Evolutionary conservation across 78 protist genomes (phyloP).

Genomic region (Dictyostelium purpureum): DNA sequence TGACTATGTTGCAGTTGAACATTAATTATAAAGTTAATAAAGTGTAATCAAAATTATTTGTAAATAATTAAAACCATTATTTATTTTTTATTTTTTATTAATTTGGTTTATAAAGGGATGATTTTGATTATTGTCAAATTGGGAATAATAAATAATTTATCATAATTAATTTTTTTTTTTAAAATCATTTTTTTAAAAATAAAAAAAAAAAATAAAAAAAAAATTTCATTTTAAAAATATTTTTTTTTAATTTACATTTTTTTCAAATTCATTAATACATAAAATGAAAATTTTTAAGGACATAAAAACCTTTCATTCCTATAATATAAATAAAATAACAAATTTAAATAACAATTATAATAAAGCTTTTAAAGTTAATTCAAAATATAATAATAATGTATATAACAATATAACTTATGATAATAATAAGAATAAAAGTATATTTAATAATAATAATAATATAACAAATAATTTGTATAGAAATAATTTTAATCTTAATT

Average conservation of each 20-base stretch:
- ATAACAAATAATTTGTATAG: no score
- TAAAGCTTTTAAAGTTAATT: neutral
- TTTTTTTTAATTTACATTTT: neutral
- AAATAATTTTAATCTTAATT: neutral
- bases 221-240: neutral
- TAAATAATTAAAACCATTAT: no score
- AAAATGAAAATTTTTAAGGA: no score
- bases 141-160: neutral
- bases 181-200: neutral
- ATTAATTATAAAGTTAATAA: neutral
- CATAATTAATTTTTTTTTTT: neutral
- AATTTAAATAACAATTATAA: neutral
- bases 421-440: neutral
- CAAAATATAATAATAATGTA: neutral
- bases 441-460: neutral
- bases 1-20: slow-evolving; percentile 14
- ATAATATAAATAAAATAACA: no score
- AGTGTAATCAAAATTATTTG: neutral
- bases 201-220: neutral
- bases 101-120: neutral
- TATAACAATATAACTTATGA: neutral
- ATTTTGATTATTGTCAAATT: neutral
- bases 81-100: neutral
- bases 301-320: no score
- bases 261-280: neutral